Evolutionary conservation across 768 basidiomycete species (phyloP), one percentile per base, ranked within the genome.

Genomic region (Mycena galericulata): DNA sequence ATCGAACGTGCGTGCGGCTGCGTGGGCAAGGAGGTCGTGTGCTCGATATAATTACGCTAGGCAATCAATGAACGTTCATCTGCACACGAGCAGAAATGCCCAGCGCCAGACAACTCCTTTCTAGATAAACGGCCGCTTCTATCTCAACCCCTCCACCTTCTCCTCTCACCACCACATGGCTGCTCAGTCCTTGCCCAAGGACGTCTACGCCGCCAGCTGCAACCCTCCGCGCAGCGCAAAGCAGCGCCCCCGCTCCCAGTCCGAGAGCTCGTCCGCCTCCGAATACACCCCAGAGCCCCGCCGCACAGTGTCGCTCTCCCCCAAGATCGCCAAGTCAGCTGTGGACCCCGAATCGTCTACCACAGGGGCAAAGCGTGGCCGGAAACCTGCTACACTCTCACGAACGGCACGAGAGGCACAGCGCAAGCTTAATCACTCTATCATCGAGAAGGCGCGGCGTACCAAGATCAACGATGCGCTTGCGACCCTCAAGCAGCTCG

Each of bases 391-490:
- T 11, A 85, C 88, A 11, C 79, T 93, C 50, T 92, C 92, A 20
- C 91, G 93, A 67, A 87, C 87, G 17, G 92, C 92, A 32, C 86
- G 96, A 51, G 96, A 97, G 79, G 88, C 91, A 2, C 90, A 95
- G 79, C 89, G 97, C 58, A 95, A 97, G 78, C 88, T 95, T 38
- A 98, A 98, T 79, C 97, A 99, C 75, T 94, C 92, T 7, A 89
- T 96, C 69, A 99, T 99, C 76, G 97, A 99, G 81, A 94, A 97
- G 76, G 90, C 96, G 0, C 83, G 97, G 32, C 86, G 97, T 66
- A 97, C 97, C 14, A 98, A 98, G 86, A 98, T 99, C 71, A 99
- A 99, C 76, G 92, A 95, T 57, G 95, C 96, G 0, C 85, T 98
- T 7, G 85, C 90, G 3, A 88, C 90, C 2, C 80, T 98, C 49